Conservation (phyloP, 2,329 filamentous ascomycete species). For the Colletotrichum gigasporum region DNA sequence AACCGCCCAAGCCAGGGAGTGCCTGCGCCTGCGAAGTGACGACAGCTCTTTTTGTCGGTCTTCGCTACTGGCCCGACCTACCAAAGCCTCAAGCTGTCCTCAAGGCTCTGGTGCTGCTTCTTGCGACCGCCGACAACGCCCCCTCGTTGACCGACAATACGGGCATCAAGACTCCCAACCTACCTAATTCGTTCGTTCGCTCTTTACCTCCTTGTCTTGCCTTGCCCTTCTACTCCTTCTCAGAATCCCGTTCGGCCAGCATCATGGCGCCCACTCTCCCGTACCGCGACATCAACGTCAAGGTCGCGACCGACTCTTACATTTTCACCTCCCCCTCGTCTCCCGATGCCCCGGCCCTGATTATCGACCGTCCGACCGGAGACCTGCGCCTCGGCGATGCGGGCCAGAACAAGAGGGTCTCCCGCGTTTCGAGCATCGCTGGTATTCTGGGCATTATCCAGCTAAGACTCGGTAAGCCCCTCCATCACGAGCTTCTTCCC, state of each 20-base stretch:
- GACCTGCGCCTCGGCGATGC: constrained; percentile 88
- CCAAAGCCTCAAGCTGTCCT: constrained; percentile 31
- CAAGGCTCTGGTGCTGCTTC: constrained; percentile 7
- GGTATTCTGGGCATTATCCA: constrained; percentile 95
- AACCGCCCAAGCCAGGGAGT: background rate
- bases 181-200: constrained; percentile 5
- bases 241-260: constrained; percentile 1
- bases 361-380: constrained; percentile 91
- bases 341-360: constrained; percentile 84
- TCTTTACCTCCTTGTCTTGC: background rate
- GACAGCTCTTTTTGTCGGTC: constrained; percentile 27
- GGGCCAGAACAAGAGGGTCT: constrained; percentile 76
- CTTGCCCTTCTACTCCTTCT: background rate
- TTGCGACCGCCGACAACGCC: constrained; percentile 19
- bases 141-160: constrained; percentile 3
- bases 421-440: constrained; percentile 87
- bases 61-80: constrained; percentile 1
- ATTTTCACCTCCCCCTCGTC: constrained; percentile 96
- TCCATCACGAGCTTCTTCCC: background rate
- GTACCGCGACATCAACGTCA: constrained; percentile 97
- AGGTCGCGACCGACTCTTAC: constrained; percentile 91
- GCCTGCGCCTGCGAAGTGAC: constrained; percentile 28
- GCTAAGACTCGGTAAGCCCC: constrained; percentile 80
- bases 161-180: constrained; percentile 1
- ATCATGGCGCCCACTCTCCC: constrained; percentile 64